phyloP scores from a whole-genome alignment of 768 basidiomycete genomes.

The Rhodosporidiobolus odoratus region DNA sequence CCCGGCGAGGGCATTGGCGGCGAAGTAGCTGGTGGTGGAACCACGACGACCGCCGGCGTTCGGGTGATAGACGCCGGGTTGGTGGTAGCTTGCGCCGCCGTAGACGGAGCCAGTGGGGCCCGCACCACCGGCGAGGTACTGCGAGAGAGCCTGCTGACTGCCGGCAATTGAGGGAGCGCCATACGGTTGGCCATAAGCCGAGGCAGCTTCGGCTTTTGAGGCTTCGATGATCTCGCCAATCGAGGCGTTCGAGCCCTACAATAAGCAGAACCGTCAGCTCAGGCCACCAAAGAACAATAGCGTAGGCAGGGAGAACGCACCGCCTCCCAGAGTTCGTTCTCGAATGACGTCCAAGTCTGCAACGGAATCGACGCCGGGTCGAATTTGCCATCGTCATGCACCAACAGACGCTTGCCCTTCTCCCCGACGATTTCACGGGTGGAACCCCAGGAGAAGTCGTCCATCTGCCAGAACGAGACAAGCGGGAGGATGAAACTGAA shows the following conservation, averaged over 20 bases:
- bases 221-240: slow-evolving; percentile 42
- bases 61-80: not conserved
- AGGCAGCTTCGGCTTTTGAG: slow-evolving; percentile 23
- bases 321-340: slow-evolving; percentile 40
- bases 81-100: slow-evolving; percentile 12
- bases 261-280: not conserved
- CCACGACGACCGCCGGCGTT: slow-evolving; percentile 3
- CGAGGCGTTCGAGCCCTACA: slow-evolving; percentile 37
- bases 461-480: slow-evolving; percentile 97
- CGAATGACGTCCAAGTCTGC: slow-evolving; percentile 82
- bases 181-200: slow-evolving; percentile 38
- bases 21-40: slow-evolving; percentile 29
- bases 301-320: not conserved
- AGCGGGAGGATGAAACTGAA: slow-evolving; percentile 90
- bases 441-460: slow-evolving; percentile 65
- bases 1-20: slow-evolving; percentile 26
- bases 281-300: not conserved
- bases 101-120: not conserved
- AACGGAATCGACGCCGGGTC: slow-evolving; percentile 87
- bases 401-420: slow-evolving; percentile 87
- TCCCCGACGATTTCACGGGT: slow-evolving; percentile 91
- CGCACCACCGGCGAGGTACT: not conserved
- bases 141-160: slow-evolving; percentile 8
- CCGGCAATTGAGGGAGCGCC: slow-evolving; percentile 26
- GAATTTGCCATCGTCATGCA: slow-evolving; percentile 97